Evolutionary conservation across 306 rosid species (phyloP).

Genomic region (Echinosophora koreensis): DNA sequence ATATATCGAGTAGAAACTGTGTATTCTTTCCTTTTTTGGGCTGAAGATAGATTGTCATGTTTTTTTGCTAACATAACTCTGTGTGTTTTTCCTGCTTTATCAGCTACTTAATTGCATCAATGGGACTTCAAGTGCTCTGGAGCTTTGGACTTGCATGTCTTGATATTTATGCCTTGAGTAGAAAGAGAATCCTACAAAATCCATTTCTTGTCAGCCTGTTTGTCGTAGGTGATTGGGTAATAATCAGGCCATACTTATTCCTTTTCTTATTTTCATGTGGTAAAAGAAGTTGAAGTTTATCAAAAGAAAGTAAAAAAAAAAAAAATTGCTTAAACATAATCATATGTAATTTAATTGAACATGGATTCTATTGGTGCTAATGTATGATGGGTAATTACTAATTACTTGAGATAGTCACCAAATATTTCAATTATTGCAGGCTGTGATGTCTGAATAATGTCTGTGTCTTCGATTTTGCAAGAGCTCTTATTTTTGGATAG

Average conservation of each 20-base stretch:
- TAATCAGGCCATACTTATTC: conserved; percentile 40
- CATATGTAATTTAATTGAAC: conserved; percentile 19
- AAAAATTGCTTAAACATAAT: conserved; percentile 22
- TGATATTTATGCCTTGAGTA: conserved; percentile 87
- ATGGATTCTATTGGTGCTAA: not conserved
- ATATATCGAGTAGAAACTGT: not conserved
- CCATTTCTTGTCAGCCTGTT: conserved; percentile 92
- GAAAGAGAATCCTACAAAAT: conserved; percentile 86
- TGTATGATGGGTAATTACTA: conserved; percentile 1
- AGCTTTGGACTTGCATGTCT: conserved; percentile 98
- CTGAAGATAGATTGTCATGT: conserved; percentile 23
- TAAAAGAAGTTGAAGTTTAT: conserved; percentile 16
- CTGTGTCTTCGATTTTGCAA: not conserved
- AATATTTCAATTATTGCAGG: conserved; percentile 10
- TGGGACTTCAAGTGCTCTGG: conserved; percentile 99
- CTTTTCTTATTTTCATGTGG: conserved; percentile 28
- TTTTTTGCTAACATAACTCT: conserved; percentile 32
- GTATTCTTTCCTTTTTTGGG: not conserved
- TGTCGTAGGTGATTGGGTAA: conserved; percentile 98
- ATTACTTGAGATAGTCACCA: not conserved
- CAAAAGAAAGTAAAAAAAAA: not conserved
- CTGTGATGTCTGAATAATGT: conserved; percentile 23
- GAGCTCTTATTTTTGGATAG: not conserved
- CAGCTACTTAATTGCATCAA: conserved; percentile 97
- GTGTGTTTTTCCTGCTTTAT: conserved; percentile 41